These are phyloP conservation scores for Psilocybe mexicana DNA, from an alignment of 1,284 basidiomycete species.

Conservation along the genomic window DNA sequence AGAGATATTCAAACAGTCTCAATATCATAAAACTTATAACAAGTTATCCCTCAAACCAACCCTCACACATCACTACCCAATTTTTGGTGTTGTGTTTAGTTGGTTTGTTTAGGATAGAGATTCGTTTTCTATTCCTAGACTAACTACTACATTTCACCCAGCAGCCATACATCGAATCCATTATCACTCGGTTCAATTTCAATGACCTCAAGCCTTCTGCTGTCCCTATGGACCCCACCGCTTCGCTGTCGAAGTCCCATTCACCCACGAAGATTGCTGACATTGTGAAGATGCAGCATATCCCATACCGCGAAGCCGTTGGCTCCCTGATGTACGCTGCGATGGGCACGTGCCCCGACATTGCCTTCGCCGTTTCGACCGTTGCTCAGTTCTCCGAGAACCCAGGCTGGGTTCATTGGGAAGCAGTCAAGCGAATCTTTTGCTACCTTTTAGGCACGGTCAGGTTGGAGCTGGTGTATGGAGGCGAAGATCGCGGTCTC, in stretches of 20 bases:
- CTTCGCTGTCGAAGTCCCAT: neutral
- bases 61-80: too few relatives aligned
- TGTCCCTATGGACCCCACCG: neutral
- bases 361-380: neutral
- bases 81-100: neutral
- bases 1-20: too few relatives aligned
- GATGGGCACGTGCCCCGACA: slow-evolving; percentile 10
- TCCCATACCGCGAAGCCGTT: slow-evolving; percentile 3
- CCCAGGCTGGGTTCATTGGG: slow-evolving; percentile 1
- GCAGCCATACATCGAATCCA: slow-evolving; percentile 2
- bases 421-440: neutral
- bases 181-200: slow-evolving; percentile 6
- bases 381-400: neutral
- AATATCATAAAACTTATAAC: too few relatives aligned
- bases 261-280: neutral
- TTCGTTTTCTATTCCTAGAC: neutral
- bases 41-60: too few relatives aligned
- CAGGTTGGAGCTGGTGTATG: neutral
- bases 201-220: slow-evolving; percentile 6
- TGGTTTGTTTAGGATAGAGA: too few relatives aligned
- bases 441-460: neutral
- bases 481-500: neutral
- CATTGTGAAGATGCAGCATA: neutral
- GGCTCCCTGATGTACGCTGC: slow-evolving; percentile 7
- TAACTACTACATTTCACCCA: slow-evolving; percentile 6